Base-by-base conservation (phyloP, 192 early-diverging fungal species). In the Spinellus fusiger region DNA sequence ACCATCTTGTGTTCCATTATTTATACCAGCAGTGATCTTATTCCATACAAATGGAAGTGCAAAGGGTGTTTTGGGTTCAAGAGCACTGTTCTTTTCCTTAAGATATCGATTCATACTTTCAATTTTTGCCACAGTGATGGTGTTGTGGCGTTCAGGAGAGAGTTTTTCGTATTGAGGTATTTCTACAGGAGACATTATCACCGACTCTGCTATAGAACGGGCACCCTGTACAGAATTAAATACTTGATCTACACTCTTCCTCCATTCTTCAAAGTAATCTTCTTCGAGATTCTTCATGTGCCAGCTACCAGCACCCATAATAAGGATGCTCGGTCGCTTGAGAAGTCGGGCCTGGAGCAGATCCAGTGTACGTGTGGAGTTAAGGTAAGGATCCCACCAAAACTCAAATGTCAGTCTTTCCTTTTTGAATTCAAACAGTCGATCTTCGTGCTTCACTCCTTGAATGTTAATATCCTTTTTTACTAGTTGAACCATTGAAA, bases 331-430 rank as follows among this genome's bases (percentile, higher is more conserved):
- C 8, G 79, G 77, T 35, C 49, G 23, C 10, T 23, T 23, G 12
- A 52, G 15, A 0, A 35, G 23, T 44, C 59, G 28, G 13, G 49
- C 49, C 12, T 53, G 65, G 32, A 54, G 32, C 35, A 52, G 53
- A 6, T 70, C 50, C n/a, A 57, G 2, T 12, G 79, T 80, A 2
- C 56, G 56, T 0, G 80, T 71, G 0, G 69, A 53, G 55, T 82
- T 89, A 49, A 85, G 69, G 44, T 79, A 86, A 13, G 87, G 90
- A 56, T 92, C 90, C 90, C 90, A 92, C 54, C 78, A 73, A 49
- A 92, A 92, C 31, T 78, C 68, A 35, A 87, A 74, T 0, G 72
- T 58, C 15, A 78, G 40, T 4, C 58, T 62, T 18, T 69, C 71
- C 3, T 34, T 49, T 10, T 32, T 53, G 16, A 73, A 73, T 4